Conservation (phyloP, 768 basidiomycete genomes). For the Postia placenta region DNA sequence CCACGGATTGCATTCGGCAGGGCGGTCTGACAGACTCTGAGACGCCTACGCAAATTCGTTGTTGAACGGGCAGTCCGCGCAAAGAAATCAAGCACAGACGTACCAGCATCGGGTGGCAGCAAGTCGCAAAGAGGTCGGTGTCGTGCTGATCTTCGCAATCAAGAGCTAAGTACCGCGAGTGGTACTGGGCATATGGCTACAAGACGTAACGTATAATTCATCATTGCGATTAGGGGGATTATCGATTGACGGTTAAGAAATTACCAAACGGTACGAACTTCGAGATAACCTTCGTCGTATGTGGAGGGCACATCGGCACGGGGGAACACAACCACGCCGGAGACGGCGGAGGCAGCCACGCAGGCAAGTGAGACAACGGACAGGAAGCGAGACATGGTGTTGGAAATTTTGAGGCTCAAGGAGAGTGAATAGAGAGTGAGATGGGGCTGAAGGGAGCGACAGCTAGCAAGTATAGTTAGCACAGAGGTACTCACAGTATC, state of each 20-base stretch:
- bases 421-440: no score
- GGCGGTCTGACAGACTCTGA: slow-evolving; percentile 44
- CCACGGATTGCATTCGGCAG: slow-evolving; percentile 45
- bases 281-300: slow-evolving; percentile 33
- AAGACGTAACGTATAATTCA: no score
- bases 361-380: slow-evolving; percentile 39
- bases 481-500: no score
- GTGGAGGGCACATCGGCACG: slow-evolving; percentile 36
- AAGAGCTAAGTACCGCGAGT: slow-evolving; percentile 55
- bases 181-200: slow-evolving; percentile 53
- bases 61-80: no score
- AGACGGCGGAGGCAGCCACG: slow-evolving; percentile 31
- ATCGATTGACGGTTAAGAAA: background rate
- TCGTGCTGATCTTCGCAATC: slow-evolving; percentile 36
- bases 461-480: no score
- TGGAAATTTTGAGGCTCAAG: no score
- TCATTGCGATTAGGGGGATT: no score
- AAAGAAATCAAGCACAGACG: slow-evolving; percentile 16
- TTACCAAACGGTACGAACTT: slow-evolving; percentile 23
- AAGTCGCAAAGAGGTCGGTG: slow-evolving; percentile 49
- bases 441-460: no score
- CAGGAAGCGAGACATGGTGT: slow-evolving; percentile 26
- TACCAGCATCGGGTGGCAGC: slow-evolving; percentile 70
- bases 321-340: slow-evolving; percentile 33
- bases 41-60: no score